Percentiles rank a stretch among this genome's conserved stretches.
phyloP scores from a whole-genome alignment of 495 filamentous ascomycete genomes.

The Tuber borchii region DNA sequence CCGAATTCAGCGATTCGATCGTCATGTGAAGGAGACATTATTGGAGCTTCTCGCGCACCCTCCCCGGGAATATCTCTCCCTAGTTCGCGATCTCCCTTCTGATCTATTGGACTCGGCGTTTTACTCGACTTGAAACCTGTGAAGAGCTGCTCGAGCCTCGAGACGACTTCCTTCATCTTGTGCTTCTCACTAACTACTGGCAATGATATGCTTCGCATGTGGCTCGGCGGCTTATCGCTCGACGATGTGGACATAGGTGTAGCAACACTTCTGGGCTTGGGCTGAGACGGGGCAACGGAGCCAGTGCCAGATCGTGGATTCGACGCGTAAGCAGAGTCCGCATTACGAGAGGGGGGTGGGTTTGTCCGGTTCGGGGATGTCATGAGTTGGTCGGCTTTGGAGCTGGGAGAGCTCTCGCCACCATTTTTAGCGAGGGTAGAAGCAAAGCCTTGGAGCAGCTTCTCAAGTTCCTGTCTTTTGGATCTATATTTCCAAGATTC shows the following conservation, averaged over 20 bases:
- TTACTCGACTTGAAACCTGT: constrained; percentile 50
- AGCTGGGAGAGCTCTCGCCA: constrained; percentile 46
- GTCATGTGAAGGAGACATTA: constrained; percentile 37
- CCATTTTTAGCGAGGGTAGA: constrained; percentile 47
- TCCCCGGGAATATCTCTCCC: constrained; percentile 28
- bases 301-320: constrained; percentile 49
- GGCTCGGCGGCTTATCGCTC: constrained; percentile 29
- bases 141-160: constrained; percentile 67
- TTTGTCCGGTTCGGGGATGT: constrained; percentile 38
- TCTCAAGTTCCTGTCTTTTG: constrained; percentile 67
- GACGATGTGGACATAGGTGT: constrained; percentile 23
- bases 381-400: constrained; percentile 46
- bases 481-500: constrained; percentile 36
- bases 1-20: constrained; percentile 36
- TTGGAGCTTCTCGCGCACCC: constrained; percentile 34
- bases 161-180: constrained; percentile 65
- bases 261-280: constrained; percentile 28
- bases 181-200: constrained; percentile 51
- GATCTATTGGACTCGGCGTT: constrained; percentile 45
- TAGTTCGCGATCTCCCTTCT: constrained; percentile 45
- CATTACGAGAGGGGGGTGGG: constrained; percentile 31
- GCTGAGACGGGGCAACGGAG: constrained; percentile 26
- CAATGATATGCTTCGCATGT: constrained; percentile 14
- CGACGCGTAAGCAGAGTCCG: constrained; percentile 70
- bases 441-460: constrained; percentile 61